Evolutionary conservation across 176 grass and related monocot genomes (phyloP).

Genomic region (Pontederia paniculata): DNA sequence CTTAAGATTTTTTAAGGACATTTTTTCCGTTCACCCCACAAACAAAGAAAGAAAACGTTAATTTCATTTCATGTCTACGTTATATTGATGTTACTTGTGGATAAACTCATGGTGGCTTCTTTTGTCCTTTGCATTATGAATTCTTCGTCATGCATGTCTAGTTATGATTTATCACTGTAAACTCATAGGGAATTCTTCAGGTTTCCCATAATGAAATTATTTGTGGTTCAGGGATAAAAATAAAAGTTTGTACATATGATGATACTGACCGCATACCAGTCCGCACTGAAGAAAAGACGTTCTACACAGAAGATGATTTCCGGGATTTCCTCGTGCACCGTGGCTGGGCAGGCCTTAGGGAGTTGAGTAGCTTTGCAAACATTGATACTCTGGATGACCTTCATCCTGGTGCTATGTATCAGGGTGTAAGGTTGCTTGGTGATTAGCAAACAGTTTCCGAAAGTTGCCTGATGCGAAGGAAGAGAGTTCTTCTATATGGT

Average conservation of each 20-base stretch:
- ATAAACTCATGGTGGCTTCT: no score
- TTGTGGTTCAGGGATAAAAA: constrained; percentile 43
- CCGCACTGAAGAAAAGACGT: constrained; percentile 67
- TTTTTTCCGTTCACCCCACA: no score
- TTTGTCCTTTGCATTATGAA: no score
- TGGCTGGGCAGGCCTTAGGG: constrained; percentile 62
- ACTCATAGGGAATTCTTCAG: neutral
- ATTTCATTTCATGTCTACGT: no score
- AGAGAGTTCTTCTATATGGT: no score
- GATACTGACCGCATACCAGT: constrained; percentile 42
- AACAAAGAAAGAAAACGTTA: no score
- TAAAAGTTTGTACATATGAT: constrained; percentile 72
- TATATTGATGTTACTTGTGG: no score
- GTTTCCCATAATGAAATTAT: constrained; percentile 2
- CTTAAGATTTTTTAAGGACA: no score
- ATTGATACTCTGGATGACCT: constrained; percentile 67
- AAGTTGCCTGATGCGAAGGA: neutral
- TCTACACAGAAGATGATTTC: constrained; percentile 84
- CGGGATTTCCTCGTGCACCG: constrained; percentile 45
- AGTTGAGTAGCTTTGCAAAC: constrained; percentile 46
- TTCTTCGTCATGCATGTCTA: no score
- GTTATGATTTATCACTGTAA: neutral
- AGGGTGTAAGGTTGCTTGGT: constrained; percentile 43
- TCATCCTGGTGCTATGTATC: constrained; percentile 55
- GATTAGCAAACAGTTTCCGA: constrained; percentile 27